Evolutionary conservation across 495 filamentous ascomycete genomes (phyloP), one percentile per base, ranked within the genome.

Genomic region (Lepraria neglecta): DNA sequence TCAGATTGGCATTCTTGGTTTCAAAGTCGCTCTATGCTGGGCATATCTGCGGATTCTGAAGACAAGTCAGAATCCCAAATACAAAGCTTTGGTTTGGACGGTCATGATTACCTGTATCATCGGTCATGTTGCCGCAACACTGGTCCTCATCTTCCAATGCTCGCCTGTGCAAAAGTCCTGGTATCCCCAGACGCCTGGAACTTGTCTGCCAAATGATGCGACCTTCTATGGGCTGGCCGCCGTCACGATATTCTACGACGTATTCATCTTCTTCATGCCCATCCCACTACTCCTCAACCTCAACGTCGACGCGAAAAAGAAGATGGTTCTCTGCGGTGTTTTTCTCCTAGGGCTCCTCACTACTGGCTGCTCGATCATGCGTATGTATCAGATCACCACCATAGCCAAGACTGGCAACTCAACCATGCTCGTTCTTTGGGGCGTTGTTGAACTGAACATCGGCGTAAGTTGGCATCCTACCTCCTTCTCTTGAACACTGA

Each of bases 281-380:
- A 75, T 84, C 43, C 80, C 82, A 5, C 68, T 84, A 4, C 73
- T 84, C 2, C 65, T 83, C 6, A 61, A 69, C 42, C 69, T 83
- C 19, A 81, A 82, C 35, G 76, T 85, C 62, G 74, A 72, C 56
- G 63, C 66, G 0, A 73, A 72, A 11, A 80, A 81, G 64, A 84
- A 84, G 57, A 65, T 78, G 6, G 80, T 75, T 24, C 71, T 85
- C 2, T 74, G 80, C 50, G 75, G 75, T 52, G 74, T 84, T 6
- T 84, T 85, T 66, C 65, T 82, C 4, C 73, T 85, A 10, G 81
- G 81, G 9, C 76, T 84, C 11, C 80, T 84, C 64, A 84, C 81
- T 1, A 83, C 82, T 0, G 65, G 83, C 45, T 83, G 81, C 64
- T 83, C 81, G 1, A 71, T 83, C 40, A 62, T 84, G 59, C 75